These are phyloP conservation scores for Toxoplasma gondii DNA, from an alignment of 169 alveolate genomes.

Conservation along the genomic window DNA sequence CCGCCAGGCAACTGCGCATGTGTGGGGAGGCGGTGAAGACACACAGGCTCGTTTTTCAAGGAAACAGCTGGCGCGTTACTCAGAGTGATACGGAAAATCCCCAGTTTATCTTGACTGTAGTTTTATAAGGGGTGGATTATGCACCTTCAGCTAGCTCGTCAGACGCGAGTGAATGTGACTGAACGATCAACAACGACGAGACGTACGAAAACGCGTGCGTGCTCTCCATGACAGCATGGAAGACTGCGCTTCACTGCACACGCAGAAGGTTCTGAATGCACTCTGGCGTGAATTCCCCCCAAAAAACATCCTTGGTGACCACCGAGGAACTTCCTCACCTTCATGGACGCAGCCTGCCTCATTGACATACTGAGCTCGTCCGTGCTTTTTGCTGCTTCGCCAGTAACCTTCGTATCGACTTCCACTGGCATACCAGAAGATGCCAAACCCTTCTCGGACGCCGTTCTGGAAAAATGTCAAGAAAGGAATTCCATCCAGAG, in stretches of 20 bases:
- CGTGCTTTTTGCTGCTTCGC: conserved; percentile 33
- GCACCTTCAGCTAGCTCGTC: too few relatives aligned
- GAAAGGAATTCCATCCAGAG: too few relatives aligned
- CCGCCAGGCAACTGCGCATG: too few relatives aligned
- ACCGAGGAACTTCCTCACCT: conserved; percentile 8
- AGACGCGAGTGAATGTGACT: neutral
- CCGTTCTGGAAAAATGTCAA: neutral
- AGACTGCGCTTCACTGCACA: neutral
- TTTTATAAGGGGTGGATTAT: too few relatives aligned
- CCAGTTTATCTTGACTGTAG: too few relatives aligned
- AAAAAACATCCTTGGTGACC: too few relatives aligned
- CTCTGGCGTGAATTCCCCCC: neutral
- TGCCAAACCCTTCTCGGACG: conserved; percentile 1
- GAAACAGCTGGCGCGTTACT: too few relatives aligned
- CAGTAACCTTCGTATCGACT: conserved; percentile 33
- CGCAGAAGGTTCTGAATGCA: neutral
- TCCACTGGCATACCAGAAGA: conserved; percentile 40
- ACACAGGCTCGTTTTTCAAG: too few relatives aligned
- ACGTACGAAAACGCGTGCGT: neutral
- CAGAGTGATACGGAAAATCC: too few relatives aligned
- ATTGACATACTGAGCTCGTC: neutral
- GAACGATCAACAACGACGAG: neutral
- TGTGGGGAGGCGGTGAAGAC: too few relatives aligned
- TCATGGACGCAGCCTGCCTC: neutral
- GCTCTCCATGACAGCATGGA: neutral